Conservation (phyloP, 305 asterid species). For the Solanum aculeatissimum region DNA sequence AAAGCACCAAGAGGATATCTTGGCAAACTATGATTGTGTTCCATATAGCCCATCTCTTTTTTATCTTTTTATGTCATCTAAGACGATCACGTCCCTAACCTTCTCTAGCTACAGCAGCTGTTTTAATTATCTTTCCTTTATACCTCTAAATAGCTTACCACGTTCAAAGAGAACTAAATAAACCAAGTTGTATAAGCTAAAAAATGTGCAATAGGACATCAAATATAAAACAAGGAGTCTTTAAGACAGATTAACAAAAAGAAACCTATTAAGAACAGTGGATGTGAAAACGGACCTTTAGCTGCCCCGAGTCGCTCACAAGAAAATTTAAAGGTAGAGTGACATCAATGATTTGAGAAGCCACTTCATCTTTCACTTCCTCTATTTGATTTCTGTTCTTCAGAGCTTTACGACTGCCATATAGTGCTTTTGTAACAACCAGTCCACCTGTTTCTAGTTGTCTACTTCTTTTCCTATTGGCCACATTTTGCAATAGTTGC, state of each 20-base stretch:
- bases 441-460: slow-evolving; percentile 69
- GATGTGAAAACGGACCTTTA: slow-evolving; percentile 53
- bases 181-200: neutral
- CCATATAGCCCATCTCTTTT: neutral
- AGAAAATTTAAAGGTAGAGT: slow-evolving; percentile 83
- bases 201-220: neutral
- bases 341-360: slow-evolving; percentile 66
- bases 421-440: slow-evolving; percentile 56
- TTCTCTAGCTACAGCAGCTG: neutral
- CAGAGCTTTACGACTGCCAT: slow-evolving; percentile 56
- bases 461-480: slow-evolving; percentile 65
- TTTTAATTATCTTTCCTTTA: neutral
- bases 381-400: slow-evolving; percentile 22
- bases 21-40: neutral
- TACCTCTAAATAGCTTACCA: neutral
- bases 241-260: neutral
- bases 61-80: neutral
- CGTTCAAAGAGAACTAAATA: neutral
- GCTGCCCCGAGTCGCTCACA: slow-evolving; percentile 72
- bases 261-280: neutral
- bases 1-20: neutral
- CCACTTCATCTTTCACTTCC: slow-evolving; percentile 42
- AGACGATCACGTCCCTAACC: neutral
- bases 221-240: neutral
- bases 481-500: slow-evolving; percentile 67